A percentile compares a stretch with the other conserved stretches of the same genome.
phyloP scores from a whole-genome alignment of 2,329 filamentous ascomycete species.

The Plectosphaerella sp. region DNA sequence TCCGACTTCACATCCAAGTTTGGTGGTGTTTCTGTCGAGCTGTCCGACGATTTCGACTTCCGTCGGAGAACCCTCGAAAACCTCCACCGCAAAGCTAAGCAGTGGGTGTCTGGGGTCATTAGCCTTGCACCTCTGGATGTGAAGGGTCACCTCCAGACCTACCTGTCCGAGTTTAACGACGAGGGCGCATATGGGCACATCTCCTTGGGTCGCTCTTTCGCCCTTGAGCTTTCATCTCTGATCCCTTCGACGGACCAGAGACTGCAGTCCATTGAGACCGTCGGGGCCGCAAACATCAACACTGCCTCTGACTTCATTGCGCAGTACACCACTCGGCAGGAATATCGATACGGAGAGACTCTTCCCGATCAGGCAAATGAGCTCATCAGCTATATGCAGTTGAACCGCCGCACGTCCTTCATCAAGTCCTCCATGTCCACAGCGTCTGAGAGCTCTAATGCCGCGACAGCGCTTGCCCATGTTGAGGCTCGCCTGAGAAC shows the following conservation, averaged over 20 bases:
- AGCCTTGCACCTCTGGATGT: conserved; percentile 86
- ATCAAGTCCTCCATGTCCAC: conserved; percentile 44
- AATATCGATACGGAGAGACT: conserved; percentile 84
- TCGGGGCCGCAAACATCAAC: conserved; percentile 73
- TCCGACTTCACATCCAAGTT: conserved; percentile 74
- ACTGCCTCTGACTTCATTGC: conserved; percentile 94
- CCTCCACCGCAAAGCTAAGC: conserved; percentile 70
- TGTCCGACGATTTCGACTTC: conserved; percentile 90
- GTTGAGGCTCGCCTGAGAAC: conserved; percentile 68
- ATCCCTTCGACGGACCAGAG: conserved; percentile 85
- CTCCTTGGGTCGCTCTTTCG: conserved; percentile 89
- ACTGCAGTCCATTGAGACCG: conserved; percentile 73
- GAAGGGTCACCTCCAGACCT: conserved; percentile 92
- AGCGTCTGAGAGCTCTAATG: conserved; percentile 52
- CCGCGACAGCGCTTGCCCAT: conserved; percentile 62
- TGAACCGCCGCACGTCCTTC: conserved; percentile 48
- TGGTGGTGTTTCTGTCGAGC: conserved; percentile 75
- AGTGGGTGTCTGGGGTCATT: conserved; percentile 77
- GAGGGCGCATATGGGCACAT: conserved; percentile 88
- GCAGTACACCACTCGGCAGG: conserved; percentile 94
- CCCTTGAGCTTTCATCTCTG: conserved; percentile 82
- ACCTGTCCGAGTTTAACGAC: conserved; percentile 91
- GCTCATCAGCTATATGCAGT: conserved; percentile 56
- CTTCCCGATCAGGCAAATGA: conserved; percentile 65
- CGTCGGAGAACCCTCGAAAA: conserved; percentile 74